Base-by-base conservation (phyloP, 2,329 filamentous ascomycete species). In the Fusarium begoniae region DNA sequence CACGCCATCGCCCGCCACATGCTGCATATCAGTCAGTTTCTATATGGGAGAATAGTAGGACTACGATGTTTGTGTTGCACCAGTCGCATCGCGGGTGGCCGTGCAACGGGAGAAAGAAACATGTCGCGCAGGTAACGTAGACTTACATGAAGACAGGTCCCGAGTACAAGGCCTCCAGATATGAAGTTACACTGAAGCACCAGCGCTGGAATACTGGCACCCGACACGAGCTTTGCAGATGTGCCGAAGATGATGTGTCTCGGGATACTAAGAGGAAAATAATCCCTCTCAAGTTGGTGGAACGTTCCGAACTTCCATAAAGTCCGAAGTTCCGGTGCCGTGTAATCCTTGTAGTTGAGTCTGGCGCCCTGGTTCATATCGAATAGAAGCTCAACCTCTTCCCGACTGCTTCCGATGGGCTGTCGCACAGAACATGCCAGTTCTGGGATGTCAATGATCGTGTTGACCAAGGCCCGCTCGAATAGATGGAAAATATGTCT, bases 311-410 rank as follows among this genome's bases (percentile, higher is more conserved):
- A 59, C 4, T 14, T 53, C 65, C 65, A 68, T 14, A 48, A 26
- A 12, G 6, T 13, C 32, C 47, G 35, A 26, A 68, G 65, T 20
- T 65, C 40, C 4, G 53, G 45, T 24, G 65, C 63, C 4, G 65
- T 65, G 24, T 68, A 68, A 37, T 68, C 65, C 35, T 40, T 68
- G 53, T 65, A 65, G 35, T 65, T 55, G 13, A 68, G 47, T 30
- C 28, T 55, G 32, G 50, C 61, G 18, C 65, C 65, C 14, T 37
- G 63, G 4, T n/a, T 28, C 22, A 40, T 28, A 24, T 68, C 53
- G n/a, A 59, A 68, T 11, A 68, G 6, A 32, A 68, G 65, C 10
- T 68, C 51, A 43, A 68, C 65, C 9, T 68, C 65, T 32, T 68
- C 65, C 20, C 65, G 53, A 14, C 17, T 15, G n/a, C 30, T 65